phyloP scores from a whole-genome alignment of 495 filamentous ascomycete species.

The Haplographium delicatum region DNA sequence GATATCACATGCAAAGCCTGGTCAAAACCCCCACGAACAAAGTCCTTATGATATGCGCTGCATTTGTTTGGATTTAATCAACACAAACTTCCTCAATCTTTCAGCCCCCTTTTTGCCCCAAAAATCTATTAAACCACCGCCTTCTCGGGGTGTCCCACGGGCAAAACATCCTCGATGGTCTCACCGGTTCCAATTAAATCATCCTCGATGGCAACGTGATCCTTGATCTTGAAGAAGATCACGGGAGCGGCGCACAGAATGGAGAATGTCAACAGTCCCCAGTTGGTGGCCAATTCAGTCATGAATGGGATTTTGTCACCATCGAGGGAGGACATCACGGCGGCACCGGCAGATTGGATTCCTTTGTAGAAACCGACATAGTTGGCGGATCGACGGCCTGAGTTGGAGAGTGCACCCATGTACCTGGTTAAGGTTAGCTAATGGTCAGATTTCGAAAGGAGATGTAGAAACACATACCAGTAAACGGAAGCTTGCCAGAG shows the following conservation, averaged over 20 bases:
- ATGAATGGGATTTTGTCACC: conserved; percentile 57
- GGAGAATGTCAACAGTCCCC: conserved; percentile 60
- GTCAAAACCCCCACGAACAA: too few species aligned
- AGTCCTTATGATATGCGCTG: not conserved
- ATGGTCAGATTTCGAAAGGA: not conserved
- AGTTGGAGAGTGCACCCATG: conserved; percentile 91
- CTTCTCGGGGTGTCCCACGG: conserved; percentile 18
- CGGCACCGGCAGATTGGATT: conserved; percentile 90
- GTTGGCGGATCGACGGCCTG: conserved; percentile 85
- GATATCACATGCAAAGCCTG: not conserved
- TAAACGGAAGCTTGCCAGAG: conserved; percentile 83
- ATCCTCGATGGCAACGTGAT: conserved; percentile 64
- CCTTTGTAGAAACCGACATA: conserved; percentile 95
- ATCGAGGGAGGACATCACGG: conserved; percentile 81
- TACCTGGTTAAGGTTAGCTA: conserved; percentile 50
- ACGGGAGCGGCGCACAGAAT: conserved; percentile 74
- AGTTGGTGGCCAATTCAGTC: conserved; percentile 29
- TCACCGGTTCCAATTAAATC: conserved; percentile 82
- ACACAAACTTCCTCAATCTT: not conserved
- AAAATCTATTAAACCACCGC: conserved; percentile 9
- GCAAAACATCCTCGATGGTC: conserved; percentile 60
- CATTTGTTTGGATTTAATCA: not conserved
- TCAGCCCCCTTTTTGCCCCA: not conserved
- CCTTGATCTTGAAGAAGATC: conserved; percentile 72
- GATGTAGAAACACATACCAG: conserved; percentile 53